Evolutionary conservation across 192 early-diverging fungal species (phyloP).

Genomic region (Rhizophagus sp.): DNA sequence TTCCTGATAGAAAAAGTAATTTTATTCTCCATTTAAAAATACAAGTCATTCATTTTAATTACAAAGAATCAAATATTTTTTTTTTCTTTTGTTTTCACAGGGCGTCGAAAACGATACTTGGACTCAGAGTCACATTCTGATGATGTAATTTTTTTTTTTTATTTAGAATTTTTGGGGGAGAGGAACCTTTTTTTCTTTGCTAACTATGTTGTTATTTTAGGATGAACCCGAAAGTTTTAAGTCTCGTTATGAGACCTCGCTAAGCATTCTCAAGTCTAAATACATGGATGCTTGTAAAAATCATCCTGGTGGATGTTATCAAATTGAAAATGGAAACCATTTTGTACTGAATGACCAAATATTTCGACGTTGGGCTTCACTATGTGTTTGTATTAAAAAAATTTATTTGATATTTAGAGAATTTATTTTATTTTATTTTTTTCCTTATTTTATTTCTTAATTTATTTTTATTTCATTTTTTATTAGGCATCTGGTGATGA

Average conservation of each 20-base stretch:
- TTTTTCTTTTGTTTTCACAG: not conserved
- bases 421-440: not conserved
- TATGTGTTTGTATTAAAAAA: slow-evolving; percentile 12
- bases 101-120: slow-evolving; percentile 1
- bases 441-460: not conserved
- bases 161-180: not conserved
- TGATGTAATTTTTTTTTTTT: not conserved
- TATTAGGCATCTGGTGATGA: slow-evolving; percentile 31
- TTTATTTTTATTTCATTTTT: not conserved
- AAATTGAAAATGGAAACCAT: not conserved
- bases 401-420: too few species aligned
- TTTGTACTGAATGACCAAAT: slow-evolving; percentile 11
- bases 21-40: not conserved
- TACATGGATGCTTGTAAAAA: not conserved
- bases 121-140: not conserved
- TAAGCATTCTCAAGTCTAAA: slow-evolving; percentile 10
- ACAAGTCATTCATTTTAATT: not conserved
- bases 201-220: not conserved
- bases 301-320: slow-evolving; percentile 7
- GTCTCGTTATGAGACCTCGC: slow-evolving; percentile 15
- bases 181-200: not conserved
- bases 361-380: slow-evolving; percentile 17
- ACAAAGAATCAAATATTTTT: not conserved
- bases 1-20: not conserved
- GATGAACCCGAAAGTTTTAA: slow-evolving; percentile 30